Conservation (phyloP, 768 basidiomycete genomes). For the Pholiota conissans region DNA sequence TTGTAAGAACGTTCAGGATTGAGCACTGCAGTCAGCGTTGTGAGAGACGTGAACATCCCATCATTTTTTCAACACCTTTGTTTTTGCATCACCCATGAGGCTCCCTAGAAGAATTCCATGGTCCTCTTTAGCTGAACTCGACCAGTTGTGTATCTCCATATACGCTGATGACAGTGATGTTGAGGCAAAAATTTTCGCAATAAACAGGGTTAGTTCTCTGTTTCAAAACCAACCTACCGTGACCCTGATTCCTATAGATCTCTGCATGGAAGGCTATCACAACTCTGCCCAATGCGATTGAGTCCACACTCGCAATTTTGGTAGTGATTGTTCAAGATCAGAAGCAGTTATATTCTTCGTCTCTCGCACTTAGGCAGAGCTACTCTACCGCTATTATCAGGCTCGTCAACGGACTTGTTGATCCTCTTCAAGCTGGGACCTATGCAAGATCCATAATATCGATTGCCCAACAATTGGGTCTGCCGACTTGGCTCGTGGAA, state of each 20-base stretch:
- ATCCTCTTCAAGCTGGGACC: slow-evolving; percentile 85
- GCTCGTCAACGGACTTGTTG: slow-evolving; percentile 93
- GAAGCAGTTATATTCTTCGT: slow-evolving; percentile 25
- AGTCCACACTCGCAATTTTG: slow-evolving; percentile 67
- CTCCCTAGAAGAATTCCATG: slow-evolving; percentile 19
- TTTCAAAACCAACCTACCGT: neutral
- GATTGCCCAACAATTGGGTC: slow-evolving; percentile 81
- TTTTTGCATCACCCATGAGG: slow-evolving; percentile 10
- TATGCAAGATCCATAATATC: slow-evolving; percentile 91
- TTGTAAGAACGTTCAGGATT: too few species aligned
- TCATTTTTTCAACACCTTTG: neutral
- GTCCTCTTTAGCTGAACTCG: slow-evolving; percentile 11
- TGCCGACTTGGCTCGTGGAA: slow-evolving; percentile 90
- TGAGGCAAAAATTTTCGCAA: slow-evolving; percentile 29
- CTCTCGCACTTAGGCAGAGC: slow-evolving; percentile 65
- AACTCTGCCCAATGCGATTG: slow-evolving; percentile 79
- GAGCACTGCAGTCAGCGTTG: too few species aligned
- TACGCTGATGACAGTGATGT: slow-evolving; percentile 63
- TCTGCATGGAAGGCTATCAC: slow-evolving; percentile 80
- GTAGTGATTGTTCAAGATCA: slow-evolving; percentile 59
- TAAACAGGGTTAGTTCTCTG: slow-evolving; percentile 56
- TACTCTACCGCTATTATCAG: slow-evolving; percentile 83
- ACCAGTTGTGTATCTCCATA: slow-evolving; percentile 51
- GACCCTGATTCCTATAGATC: slow-evolving; percentile 44
- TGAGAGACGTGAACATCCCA: neutral